Percentiles rank a stretch among this genome's conserved stretches.
Evolutionary conservation across 768 basidiomycete genomes (phyloP).

Genomic region (Rhodosporidiobolus odoratus): DNA sequence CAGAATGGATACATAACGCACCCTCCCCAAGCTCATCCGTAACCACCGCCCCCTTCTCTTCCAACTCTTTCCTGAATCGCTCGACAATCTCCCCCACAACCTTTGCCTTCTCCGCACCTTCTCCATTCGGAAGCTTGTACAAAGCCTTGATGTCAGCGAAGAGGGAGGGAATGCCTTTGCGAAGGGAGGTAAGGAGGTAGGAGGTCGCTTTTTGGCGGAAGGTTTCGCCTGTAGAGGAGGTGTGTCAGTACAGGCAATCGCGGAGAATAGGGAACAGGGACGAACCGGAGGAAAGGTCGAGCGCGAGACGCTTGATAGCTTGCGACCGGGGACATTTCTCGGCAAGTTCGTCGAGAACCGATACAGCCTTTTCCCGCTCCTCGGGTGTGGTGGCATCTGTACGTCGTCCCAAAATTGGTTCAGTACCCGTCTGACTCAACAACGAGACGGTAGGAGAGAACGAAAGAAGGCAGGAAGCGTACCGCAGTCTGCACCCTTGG

Average conservation of each 20-base stretch:
- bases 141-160: constrained; percentile 87
- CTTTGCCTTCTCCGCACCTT: constrained; percentile 59
- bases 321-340: constrained; percentile 62
- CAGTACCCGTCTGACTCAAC: too few relatives aligned
- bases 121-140: constrained; percentile 50
- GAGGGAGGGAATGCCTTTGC: constrained; percentile 83
- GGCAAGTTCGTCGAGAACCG: constrained; percentile 59
- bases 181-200: constrained; percentile 66
- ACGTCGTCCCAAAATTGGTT: neutral
- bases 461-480: constrained; percentile 32
- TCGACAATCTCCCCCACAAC: constrained; percentile 67
- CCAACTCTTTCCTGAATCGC: constrained; percentile 25
- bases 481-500: constrained; percentile 66
- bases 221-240: constrained; percentile 54
- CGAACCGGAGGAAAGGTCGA: constrained; percentile 60
- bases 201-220: constrained; percentile 62
- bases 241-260: neutral
- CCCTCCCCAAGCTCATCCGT: constrained; percentile 12
- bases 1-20: neutral
- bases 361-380: constrained; percentile 55
- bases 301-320: constrained; percentile 67
- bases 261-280: neutral
- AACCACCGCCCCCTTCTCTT: constrained; percentile 37
- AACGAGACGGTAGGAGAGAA: neutral
- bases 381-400: constrained; percentile 47